phyloP scores from a whole-genome alignment of 169 alveolate genomes.

The Plasmodium malariae region DNA sequence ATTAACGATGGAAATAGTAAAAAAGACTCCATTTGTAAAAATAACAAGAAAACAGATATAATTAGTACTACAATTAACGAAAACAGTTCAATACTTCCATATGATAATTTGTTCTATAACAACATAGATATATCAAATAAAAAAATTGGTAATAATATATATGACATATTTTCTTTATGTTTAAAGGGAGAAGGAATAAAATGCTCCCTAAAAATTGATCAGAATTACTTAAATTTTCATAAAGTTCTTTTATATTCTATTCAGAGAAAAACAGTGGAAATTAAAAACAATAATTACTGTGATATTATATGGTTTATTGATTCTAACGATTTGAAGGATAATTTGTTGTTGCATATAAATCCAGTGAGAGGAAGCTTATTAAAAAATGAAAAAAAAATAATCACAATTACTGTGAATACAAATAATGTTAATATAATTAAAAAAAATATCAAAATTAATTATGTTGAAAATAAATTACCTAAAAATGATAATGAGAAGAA shows the following conservation, averaged over 20 bases:
- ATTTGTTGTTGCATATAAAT: constrained; percentile 10
- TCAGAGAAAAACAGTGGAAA: constrained; percentile 40
- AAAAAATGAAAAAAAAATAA: constrained; percentile 37
- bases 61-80: neutral
- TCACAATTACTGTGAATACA: constrained; percentile 48
- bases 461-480: constrained; percentile 16
- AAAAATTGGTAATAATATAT: constrained; percentile 12
- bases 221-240: constrained; percentile 45
- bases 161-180: constrained; percentile 41
- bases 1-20: neutral
- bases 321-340: constrained; percentile 20
- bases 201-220: constrained; percentile 40
- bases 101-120: constrained; percentile 12
- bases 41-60: neutral
- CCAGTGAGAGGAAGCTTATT: constrained; percentile 39
- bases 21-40: neutral
- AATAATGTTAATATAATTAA: constrained; percentile 9
- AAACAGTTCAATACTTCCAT: neutral
- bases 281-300: constrained; percentile 46
- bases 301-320: constrained; percentile 63
- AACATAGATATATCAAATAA: constrained; percentile 28
- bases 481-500: constrained; percentile 23
- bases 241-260: constrained; percentile 46
- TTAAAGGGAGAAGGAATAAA: constrained; percentile 63
- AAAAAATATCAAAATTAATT: constrained; percentile 50